Evolutionary conservation across 352 stramenopile species (phyloP), one percentile per base, ranked within the genome.

Genomic region (Phytophthora fragariae): DNA sequence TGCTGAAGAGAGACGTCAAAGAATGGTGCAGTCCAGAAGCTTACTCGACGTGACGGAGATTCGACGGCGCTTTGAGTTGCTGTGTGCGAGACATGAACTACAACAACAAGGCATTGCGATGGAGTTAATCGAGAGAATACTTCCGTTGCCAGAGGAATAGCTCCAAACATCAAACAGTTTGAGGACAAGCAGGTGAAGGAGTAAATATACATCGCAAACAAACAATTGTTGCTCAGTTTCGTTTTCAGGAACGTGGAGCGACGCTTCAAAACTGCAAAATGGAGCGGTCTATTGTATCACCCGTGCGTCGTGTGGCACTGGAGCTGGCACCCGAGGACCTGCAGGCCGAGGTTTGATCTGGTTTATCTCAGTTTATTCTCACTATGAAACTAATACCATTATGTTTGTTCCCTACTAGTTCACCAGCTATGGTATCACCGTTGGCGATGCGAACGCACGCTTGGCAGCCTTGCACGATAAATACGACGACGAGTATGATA

Each of bases 401-500:
- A 9, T 27, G 17, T 2, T 21, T 57, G 9, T 57, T 62, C 27
- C 11, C 15, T 10, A 3, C 37, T 62, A 93, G 86, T 90, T 86
- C 56, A 49, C 64, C 41, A 77, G 80, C 21, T 92, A 93, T 33
- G 71, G 71, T 9, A 89, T 93, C 53, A 74, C 75, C 2, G 46
- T 59, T 2, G 82, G 75, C n/a, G 86, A 93, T 57, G 35, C 76
- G 12, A 70, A 70, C 12, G 66, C 73, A 31, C 85, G 84, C 12
- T 70, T 91, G 50, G 37, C 65, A 35, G 68, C 79, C 14, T 73
- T 93, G 21, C 86, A 93, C 62, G 74, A 78, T 17, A 81, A 70
- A 56, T 93, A 92, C 66, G 81, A 91, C 49, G 80, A 91, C 35
- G 86, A 93, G 64, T 92, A 84, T 47, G 80, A 89, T 5, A 56